Evolutionary conservation across 2,329 filamentous ascomycete species (phyloP).

Genomic region (Hypoxylon sp.): DNA sequence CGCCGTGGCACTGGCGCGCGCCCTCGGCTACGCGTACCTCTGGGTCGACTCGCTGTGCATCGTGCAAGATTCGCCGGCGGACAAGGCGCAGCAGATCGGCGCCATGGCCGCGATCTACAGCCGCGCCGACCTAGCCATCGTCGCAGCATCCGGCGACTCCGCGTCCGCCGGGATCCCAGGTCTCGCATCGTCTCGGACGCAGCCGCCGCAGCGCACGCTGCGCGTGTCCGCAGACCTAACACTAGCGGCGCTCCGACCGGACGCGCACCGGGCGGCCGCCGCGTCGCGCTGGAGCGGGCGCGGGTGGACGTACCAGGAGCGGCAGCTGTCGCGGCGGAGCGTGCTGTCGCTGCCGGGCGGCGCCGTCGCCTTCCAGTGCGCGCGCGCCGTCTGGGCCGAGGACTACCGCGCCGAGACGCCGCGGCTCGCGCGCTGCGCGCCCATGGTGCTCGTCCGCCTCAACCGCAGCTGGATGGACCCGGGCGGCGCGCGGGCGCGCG

Average conservation of each 20-base stretch:
- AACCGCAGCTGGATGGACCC: conserved; percentile 16
- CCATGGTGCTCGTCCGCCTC: conserved; percentile 12
- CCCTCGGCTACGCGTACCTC: conserved; percentile 32
- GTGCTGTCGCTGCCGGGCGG: conserved; percentile 29
- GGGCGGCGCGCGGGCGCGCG: not conserved
- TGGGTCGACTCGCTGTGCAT: conserved; percentile 43
- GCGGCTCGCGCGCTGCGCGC: not conserved
- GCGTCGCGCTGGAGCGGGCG: conserved; percentile 23
- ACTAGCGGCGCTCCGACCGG: conserved; percentile 7
- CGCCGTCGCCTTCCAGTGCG: conserved; percentile 13
- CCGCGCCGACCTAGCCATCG: conserved; percentile 21
- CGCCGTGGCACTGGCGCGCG: conserved; percentile 28
- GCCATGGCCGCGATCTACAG: conserved; percentile 34
- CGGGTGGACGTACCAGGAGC: conserved; percentile 40
- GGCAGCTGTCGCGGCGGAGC: conserved; percentile 27
- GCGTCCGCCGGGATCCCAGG: conserved; percentile 8
- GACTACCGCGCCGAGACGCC: conserved; percentile 11
- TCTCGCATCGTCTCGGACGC: not conserved
- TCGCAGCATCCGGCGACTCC: conserved; percentile 15
- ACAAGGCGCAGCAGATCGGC: conserved; percentile 31
- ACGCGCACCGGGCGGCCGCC: not conserved
- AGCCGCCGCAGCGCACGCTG: not conserved
- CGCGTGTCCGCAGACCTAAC: conserved; percentile 6
- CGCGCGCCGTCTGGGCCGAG: conserved; percentile 10
- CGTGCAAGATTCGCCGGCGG: conserved; percentile 34